A percentile compares a stretch with the other conserved stretches of the same genome.
Evolutionary conservation across 345 rosid genomes (phyloP).

Genomic region (Cardamine occulta): DNA sequence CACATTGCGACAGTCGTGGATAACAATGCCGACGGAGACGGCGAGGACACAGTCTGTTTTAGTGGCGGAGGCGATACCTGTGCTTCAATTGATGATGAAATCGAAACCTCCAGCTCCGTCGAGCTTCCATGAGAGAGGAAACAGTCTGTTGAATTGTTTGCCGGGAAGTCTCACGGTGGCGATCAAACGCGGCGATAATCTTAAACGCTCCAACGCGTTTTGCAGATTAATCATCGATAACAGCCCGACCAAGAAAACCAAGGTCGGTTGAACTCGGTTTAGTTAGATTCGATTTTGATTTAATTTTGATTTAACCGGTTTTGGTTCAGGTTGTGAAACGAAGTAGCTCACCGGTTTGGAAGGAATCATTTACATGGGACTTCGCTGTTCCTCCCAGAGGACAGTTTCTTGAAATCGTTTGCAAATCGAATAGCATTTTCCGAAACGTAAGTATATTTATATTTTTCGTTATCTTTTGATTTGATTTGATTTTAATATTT

Average conservation of each 20-base stretch:
- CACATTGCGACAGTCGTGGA: conserved; percentile 81
- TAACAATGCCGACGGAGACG: conserved; percentile 67
- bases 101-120: conserved; percentile 55
- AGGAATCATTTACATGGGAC: conserved; percentile 88
- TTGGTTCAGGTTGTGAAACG: conserved; percentile 70
- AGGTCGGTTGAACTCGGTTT: conserved; percentile 45
- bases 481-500: background rate
- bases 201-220: conserved; percentile 85
- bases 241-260: conserved; percentile 77
- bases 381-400: conserved; percentile 87
- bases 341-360: conserved; percentile 80
- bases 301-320: conserved; percentile 13
- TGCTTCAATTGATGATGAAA: conserved; percentile 76
- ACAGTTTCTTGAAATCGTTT: conserved; percentile 78
- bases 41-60: conserved; percentile 76
- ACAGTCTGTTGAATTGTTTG: conserved; percentile 74
- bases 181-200: conserved; percentile 76
- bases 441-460: conserved; percentile 56
- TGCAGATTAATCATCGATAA: conserved; percentile 76
- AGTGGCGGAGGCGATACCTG: conserved; percentile 81
- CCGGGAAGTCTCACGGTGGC: conserved; percentile 87
- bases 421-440: conserved; percentile 81
- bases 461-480: background rate
- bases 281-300: background rate
- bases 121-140: conserved; percentile 81